Percentiles rank a stretch among this genome's conserved stretches.
phyloP scores from a whole-genome alignment of 805 yeast genomes.

The Jamesozyma piceae region DNA sequence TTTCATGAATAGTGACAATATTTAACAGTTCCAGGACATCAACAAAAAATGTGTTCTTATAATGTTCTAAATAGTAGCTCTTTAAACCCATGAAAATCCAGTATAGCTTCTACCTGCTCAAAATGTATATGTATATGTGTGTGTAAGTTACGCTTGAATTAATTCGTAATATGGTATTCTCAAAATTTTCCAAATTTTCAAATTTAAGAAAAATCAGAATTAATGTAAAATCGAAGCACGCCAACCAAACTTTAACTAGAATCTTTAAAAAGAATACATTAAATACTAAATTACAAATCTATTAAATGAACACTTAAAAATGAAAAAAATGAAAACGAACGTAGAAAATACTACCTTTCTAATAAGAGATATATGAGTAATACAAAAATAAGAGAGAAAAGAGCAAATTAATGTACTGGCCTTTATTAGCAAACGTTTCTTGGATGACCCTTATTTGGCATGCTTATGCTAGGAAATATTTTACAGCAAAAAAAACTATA shows the following conservation, averaged over 20 bases:
- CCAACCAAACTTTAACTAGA: background rate
- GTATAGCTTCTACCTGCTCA: too few species aligned
- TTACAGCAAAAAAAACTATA: too few species aligned
- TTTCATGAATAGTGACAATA: slow-evolving; percentile 10
- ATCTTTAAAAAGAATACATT: background rate
- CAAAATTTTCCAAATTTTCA: too few species aligned
- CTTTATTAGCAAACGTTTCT: too few species aligned
- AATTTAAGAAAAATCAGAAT: too few species aligned
- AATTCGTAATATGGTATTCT: background rate
- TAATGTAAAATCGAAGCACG: background rate
- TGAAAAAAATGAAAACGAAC: too few species aligned
- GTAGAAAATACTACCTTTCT: background rate
- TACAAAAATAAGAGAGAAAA: background rate
- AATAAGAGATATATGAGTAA: background rate
- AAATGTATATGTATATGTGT: background rate
- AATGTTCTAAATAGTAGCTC: background rate
- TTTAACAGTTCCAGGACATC: slow-evolving; percentile 18
- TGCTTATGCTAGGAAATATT: background rate
- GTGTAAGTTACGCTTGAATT: background rate
- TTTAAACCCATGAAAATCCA: background rate
- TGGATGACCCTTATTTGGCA: background rate
- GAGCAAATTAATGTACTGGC: background rate
- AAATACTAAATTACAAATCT: background rate
- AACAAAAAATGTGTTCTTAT: slow-evolving; percentile 17
- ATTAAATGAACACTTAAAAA: too few species aligned